Percentiles rank a stretch among this genome's conserved stretches.
phyloP scores from a whole-genome alignment of 2,329 filamentous ascomycete genomes.

The Venturiaceae sp. region DNA sequence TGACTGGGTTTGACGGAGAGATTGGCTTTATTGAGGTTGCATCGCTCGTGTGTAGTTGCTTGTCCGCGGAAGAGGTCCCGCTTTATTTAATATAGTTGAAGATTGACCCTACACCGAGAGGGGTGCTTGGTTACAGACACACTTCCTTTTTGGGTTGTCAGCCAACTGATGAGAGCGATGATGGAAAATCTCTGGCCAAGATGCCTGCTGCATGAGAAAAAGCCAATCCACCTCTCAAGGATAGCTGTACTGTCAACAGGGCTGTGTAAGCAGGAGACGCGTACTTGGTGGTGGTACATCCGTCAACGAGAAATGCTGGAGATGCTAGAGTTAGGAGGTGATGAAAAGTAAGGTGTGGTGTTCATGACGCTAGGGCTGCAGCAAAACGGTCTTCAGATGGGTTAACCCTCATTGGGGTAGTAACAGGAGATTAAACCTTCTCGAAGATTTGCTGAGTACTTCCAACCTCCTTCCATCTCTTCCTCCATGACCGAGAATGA shows the following conservation, averaged over 20 bases:
- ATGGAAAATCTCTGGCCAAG: not conserved
- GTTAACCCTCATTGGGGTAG: not conserved
- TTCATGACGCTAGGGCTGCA: not conserved
- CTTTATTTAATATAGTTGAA: not conserved
- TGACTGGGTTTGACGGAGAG: not conserved
- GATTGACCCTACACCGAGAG: not conserved
- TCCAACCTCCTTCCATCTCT: not conserved
- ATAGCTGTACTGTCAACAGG: not conserved
- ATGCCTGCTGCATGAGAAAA: not conserved
- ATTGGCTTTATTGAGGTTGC: constrained; percentile 5
- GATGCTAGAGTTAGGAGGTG: not conserved
- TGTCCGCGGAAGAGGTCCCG: not conserved
- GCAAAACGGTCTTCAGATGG: not conserved
- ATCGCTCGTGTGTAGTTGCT: not conserved
- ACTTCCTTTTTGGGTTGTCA: not conserved
- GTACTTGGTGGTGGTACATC: not conserved
- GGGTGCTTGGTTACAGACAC: not conserved
- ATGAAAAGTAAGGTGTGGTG: not conserved
- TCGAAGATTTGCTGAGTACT: not conserved
- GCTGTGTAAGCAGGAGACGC: not conserved
- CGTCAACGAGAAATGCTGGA: too few species aligned
- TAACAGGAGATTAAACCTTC: not conserved
- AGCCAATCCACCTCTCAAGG: not conserved
- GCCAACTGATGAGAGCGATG: not conserved
- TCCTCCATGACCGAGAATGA: not conserved